Evolutionary conservation across 2,329 filamentous ascomycete genomes (phyloP).

Genomic region (Fusarium sp.): DNA sequence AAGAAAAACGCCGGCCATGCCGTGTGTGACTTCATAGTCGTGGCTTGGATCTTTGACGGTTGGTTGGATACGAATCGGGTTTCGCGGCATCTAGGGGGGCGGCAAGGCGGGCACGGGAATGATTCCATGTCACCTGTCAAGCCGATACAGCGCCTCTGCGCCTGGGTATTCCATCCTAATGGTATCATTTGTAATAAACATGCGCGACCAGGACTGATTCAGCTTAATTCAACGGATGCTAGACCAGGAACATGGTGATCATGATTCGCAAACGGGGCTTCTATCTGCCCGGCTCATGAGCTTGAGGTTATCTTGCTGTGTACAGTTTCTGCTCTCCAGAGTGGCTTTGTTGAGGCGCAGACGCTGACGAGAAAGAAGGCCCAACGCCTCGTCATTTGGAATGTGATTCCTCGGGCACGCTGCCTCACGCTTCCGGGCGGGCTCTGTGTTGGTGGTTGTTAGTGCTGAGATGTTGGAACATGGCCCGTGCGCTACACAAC

Average conservation of each 20-base stretch:
- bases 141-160: too few relatives aligned
- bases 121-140: slow-evolving; percentile 9
- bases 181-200: not conserved
- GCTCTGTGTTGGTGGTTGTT: not conserved
- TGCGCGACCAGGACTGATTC: not conserved
- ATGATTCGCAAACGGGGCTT: not conserved
- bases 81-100: slow-evolving; percentile 4
- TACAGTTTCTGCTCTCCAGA: not conserved
- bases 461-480: not conserved
- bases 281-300: not conserved
- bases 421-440: not conserved
- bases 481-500: slow-evolving; percentile 25
- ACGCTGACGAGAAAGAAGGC: slow-evolving; percentile 1
- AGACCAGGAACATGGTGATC: slow-evolving; percentile 1
- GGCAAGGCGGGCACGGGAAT: not conserved
- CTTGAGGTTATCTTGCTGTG: not conserved
- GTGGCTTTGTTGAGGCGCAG: slow-evolving; percentile 38
- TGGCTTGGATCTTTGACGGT: slow-evolving; percentile 37
- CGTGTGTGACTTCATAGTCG: slow-evolving; percentile 42
- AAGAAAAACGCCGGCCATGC: slow-evolving; percentile 8
- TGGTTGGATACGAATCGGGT: slow-evolving; percentile 20
- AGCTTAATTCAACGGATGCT: slow-evolving; percentile 5
- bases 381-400: slow-evolving; percentile 25
- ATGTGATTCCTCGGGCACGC: slow-evolving; percentile 22
- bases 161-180: not conserved